Conservation (phyloP, 2,329 filamentous ascomycete genomes). For the Helotiales sp. region DNA sequence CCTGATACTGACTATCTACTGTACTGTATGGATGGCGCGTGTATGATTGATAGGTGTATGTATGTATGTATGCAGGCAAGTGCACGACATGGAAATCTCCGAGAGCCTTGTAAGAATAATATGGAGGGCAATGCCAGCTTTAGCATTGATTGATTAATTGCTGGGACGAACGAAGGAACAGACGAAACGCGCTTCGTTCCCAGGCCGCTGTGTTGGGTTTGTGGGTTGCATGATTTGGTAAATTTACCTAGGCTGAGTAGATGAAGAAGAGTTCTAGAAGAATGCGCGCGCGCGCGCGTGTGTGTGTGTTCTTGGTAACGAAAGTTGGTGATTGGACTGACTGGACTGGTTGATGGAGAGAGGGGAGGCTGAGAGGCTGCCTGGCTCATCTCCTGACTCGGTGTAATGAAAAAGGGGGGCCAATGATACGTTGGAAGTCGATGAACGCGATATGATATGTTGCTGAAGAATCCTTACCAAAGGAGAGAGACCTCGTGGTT, state of each 20-base stretch:
- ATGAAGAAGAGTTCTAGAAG: neutral
- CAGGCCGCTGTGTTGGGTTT: neutral
- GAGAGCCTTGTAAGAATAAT: neutral
- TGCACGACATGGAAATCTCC: neutral
- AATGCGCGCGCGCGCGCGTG: too few relatives aligned
- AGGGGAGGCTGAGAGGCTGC: neutral
- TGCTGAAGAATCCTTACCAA: neutral
- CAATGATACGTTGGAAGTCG: neutral
- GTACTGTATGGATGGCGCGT: too few relatives aligned
- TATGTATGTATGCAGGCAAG: neutral
- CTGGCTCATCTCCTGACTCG: conserved; percentile 6
- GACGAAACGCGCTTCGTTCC: neutral
- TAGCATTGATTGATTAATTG: too few relatives aligned
- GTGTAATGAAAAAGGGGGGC: neutral
- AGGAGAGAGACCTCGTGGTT: neutral
- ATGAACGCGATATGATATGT: conserved; percentile 1
- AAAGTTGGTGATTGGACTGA: neutral
- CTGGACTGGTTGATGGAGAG: neutral
- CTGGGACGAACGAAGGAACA: neutral
- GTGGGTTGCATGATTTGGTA: neutral
- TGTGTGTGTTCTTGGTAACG: neutral
- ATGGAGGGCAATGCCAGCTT: too few relatives aligned
- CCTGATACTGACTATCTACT: too few relatives aligned
- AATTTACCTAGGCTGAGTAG: neutral
- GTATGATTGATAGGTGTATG: too few relatives aligned